Evolutionary conservation across 768 basidiomycete genomes (phyloP).

Genomic region (Porphyrellus cyaneotinctus): DNA sequence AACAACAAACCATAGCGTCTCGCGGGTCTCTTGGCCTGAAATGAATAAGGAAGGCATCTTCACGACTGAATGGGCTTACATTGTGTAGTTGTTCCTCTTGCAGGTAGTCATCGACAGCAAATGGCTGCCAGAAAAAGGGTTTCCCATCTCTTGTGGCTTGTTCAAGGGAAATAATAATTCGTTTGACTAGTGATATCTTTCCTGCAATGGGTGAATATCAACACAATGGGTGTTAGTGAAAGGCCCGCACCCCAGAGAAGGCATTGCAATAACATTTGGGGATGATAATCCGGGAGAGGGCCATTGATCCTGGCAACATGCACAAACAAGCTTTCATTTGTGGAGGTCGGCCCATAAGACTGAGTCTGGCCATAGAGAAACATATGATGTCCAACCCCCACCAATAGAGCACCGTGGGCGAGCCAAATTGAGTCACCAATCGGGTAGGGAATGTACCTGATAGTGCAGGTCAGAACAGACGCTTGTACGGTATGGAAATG

Average conservation of each 20-base stretch:
- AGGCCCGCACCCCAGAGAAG: slow-evolving; percentile 76
- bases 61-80: slow-evolving; percentile 15
- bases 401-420: slow-evolving; percentile 72
- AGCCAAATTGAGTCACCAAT: slow-evolving; percentile 94
- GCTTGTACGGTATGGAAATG: slow-evolving; percentile 5
- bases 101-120: slow-evolving; percentile 50
- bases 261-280: slow-evolving; percentile 89
- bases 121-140: slow-evolving; percentile 39
- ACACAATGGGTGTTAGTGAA: background rate
- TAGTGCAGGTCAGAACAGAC: background rate
- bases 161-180: slow-evolving; percentile 68
- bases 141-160: slow-evolving; percentile 22
- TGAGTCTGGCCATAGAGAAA: slow-evolving; percentile 63
- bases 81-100: slow-evolving; percentile 15
- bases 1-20: slow-evolving; percentile 56
- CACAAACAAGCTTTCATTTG: slow-evolving; percentile 63
- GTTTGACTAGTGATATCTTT: slow-evolving; percentile 82
- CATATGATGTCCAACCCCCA: slow-evolving; percentile 82
- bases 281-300: slow-evolving; percentile 87
- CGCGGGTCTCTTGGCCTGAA: slow-evolving; percentile 9
- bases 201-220: slow-evolving; percentile 41
- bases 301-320: slow-evolving; percentile 81
- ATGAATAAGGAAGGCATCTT: background rate
- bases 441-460: slow-evolving; percentile 68
- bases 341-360: slow-evolving; percentile 15